Evolutionary conservation across 345 rosid species (phyloP), one percentile per base, ranked within the genome.

Genomic region (Excoecaria agallocha): DNA sequence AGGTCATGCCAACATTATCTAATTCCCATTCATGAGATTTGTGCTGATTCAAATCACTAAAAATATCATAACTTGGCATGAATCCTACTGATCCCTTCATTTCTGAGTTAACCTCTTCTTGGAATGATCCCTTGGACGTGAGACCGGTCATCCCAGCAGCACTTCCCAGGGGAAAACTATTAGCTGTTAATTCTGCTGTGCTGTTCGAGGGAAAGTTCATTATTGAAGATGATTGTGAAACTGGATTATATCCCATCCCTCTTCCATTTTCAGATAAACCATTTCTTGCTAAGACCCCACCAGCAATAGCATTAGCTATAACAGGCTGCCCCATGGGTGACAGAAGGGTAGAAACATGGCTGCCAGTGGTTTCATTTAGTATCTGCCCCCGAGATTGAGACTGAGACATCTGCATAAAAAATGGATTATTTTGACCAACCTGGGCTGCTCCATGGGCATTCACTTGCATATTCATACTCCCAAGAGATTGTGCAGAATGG

Each of bases 11-110:
- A 6, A 87, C 89, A 78, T 87, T 86, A 66, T 81, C 88, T 48
- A 87, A 78, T 76, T 89, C 93, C 98, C 98, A 92, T 55, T 86
- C 86, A 38, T 81, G 79, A 48, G 91, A 64, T 73, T 83, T 91
- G 71, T 84, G 88, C 83, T 89, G 97, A 16, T 84, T 84, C 80
- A 89, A 77, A 69, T 91, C 87, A 19, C 78, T 79, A 74, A 89
- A 84, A 45, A 90, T 74, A 78, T 93, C 87, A 43, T 87, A 93
- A 74, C 82, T 87, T 1, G 84, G 76, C 69, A 84, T 66, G 75
- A 85, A 77, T 55, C 84, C 93, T n/a, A 79, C 86, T 12, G 87
- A 71, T 74, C 86, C 87, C 79, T 84, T 89, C 0, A 83, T 82
- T 2, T 87, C 89, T 2, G 91, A 83, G 81, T 80, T 81, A 73